phyloP scores from a whole-genome alignment of 306 rosid genomes.

The Amphicarpaea edgeworthii region DNA sequence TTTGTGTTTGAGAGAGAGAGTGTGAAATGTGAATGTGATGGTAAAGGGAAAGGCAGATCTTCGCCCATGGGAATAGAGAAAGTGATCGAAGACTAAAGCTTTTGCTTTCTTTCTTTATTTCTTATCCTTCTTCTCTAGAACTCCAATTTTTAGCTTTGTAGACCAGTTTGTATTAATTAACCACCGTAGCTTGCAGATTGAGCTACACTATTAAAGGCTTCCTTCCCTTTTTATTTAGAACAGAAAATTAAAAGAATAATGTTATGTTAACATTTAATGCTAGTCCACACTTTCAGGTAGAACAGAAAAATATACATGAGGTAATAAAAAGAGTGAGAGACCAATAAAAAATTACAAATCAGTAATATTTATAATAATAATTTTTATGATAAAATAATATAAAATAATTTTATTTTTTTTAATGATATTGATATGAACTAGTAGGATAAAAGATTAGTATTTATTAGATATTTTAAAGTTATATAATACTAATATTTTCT shows the following conservation, averaged over 20 bases:
- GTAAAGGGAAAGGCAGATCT: constrained; percentile 89
- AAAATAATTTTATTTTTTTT: too few relatives aligned
- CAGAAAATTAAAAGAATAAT: background rate
- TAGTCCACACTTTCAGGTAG: too few relatives aligned
- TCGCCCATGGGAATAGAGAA: constrained; percentile 95
- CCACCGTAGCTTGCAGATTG: constrained; percentile 47
- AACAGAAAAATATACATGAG: too few relatives aligned
- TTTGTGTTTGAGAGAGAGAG: constrained; percentile 50
- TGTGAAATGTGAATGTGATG: constrained; percentile 60
- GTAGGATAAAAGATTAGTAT: too few relatives aligned
- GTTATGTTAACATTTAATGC: too few relatives aligned
- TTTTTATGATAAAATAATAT: too few relatives aligned
- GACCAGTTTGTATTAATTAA: constrained; percentile 9
- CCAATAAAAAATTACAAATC: too few relatives aligned
- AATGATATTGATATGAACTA: too few relatives aligned
- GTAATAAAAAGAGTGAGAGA: too few relatives aligned
- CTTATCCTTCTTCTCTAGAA: constrained; percentile 21
- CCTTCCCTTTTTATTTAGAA: background rate
- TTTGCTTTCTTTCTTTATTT: constrained; percentile 55
- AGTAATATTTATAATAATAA: too few relatives aligned
- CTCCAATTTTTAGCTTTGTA: background rate
- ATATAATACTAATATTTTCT: too few relatives aligned
- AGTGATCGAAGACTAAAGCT: constrained; percentile 68
- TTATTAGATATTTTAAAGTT: too few relatives aligned
- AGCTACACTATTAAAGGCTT: constrained; percentile 27